Conservation (phyloP, 208 protist species). For the Crithidia thermophila region DNA sequence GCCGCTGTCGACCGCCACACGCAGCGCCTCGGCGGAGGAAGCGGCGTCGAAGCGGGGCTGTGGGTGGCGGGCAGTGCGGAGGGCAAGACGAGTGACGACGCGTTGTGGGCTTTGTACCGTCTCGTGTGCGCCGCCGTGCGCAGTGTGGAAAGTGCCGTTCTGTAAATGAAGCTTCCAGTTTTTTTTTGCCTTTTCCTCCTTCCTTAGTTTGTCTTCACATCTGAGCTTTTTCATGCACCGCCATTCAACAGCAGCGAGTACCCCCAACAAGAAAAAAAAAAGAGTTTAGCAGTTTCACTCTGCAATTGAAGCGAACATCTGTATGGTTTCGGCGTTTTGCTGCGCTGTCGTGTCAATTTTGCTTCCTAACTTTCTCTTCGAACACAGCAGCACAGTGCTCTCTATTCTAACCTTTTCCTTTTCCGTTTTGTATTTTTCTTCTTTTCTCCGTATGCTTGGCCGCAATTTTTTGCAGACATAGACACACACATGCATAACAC, state of each 20-base stretch:
- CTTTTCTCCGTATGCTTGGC: no score
- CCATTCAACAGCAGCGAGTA: neutral
- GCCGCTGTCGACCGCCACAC: neutral
- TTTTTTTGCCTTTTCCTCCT: neutral
- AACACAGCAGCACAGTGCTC: no score
- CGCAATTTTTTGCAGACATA: no score
- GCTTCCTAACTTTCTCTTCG: no score
- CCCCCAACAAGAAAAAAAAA: neutral
- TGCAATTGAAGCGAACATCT: no score
- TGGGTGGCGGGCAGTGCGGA: slow-evolving; percentile 19
- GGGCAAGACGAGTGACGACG: slow-evolving; percentile 13
- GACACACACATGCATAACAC: no score
- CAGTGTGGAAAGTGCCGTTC: neutral
- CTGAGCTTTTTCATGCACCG: neutral
- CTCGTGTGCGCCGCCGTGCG: slow-evolving; percentile 9
- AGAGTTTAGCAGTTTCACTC: neutral
- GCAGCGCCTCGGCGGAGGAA: neutral
- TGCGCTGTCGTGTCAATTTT: no score
- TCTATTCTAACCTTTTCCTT: no score
- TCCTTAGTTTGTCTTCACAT: neutral
- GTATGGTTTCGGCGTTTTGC: no score
- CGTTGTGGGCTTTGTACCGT: slow-evolving; percentile 11
- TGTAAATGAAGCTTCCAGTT: neutral
- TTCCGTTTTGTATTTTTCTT: no score
- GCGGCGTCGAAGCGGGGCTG: slow-evolving; percentile 1